These are phyloP conservation scores for Colletotrichum trifolii DNA, from an alignment of 2,329 filamentous ascomycete genomes.

Conservation along the genomic window DNA sequence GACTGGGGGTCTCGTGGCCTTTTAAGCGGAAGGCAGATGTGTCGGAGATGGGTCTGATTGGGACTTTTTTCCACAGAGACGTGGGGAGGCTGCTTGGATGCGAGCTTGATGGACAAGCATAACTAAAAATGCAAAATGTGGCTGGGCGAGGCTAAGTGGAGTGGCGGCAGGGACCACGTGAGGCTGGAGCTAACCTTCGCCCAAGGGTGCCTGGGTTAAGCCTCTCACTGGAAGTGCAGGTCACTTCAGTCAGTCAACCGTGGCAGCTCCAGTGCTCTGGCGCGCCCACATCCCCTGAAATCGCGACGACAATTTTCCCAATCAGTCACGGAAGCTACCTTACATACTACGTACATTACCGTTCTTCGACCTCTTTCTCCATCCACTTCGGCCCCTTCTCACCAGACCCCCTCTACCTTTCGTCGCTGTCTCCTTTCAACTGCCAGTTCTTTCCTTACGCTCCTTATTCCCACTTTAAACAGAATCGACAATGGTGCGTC, in stretches of 20 bases:
- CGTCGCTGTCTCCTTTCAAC: background rate
- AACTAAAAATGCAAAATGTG: slow-evolving; percentile 30
- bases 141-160: slow-evolving; percentile 9
- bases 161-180: slow-evolving; percentile 12
- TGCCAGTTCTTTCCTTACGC: slow-evolving; percentile 21
- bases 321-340: slow-evolving; percentile 23
- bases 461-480: slow-evolving; percentile 19
- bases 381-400: background rate
- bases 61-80: slow-evolving; percentile 1
- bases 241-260: slow-evolving; percentile 25
- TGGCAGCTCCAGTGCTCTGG: slow-evolving; percentile 33
- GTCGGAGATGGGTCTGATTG: slow-evolving; percentile 12
- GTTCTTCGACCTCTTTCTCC: slow-evolving; percentile 9
- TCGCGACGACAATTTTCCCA: slow-evolving; percentile 37
- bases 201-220: background rate
- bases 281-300: slow-evolving; percentile 35
- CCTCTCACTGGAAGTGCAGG: background rate
- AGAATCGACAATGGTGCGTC: slow-evolving; percentile 45
- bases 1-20: slow-evolving; percentile 4
- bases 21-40: slow-evolving; percentile 11
- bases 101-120: slow-evolving; percentile 10
- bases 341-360: background rate
- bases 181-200: slow-evolving; percentile 26
- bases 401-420: background rate
- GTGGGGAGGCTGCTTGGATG: slow-evolving; percentile 19